phyloP scores from a whole-genome alignment of 2,329 filamentous ascomycete species.

The Rhynchosporium graminicola region DNA sequence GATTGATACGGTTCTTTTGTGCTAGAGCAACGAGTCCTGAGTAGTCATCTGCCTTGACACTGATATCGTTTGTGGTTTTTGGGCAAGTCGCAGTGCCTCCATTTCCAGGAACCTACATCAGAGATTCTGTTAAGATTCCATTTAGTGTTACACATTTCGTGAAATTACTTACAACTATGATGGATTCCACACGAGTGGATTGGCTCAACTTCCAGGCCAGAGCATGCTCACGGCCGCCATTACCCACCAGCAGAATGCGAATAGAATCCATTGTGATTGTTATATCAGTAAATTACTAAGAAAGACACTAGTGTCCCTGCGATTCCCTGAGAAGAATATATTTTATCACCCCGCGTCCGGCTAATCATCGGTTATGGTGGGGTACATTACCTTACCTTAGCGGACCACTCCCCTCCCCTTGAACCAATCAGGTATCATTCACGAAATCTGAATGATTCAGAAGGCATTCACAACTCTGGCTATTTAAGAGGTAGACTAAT shows the following conservation, averaged over 20 bases:
- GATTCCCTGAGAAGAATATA: neutral
- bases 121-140: neutral
- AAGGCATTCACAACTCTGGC: no score
- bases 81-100: slow-evolving; percentile 74
- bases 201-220: slow-evolving; percentile 92
- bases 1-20: slow-evolving; percentile 69
- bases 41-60: slow-evolving; percentile 73
- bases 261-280: slow-evolving; percentile 28
- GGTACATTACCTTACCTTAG: no score
- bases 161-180: slow-evolving; percentile 54
- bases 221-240: slow-evolving; percentile 91
- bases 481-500: no score
- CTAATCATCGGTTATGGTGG: no score
- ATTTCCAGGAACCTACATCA: slow-evolving; percentile 74
- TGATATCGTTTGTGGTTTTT: slow-evolving; percentile 70
- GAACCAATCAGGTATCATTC: no score
- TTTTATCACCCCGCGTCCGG: no score
- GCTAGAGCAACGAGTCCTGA: slow-evolving; percentile 73
- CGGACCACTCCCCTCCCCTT: no score
- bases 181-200: slow-evolving; percentile 74
- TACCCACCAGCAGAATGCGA: slow-evolving; percentile 83
- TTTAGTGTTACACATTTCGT: neutral
- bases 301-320: neutral
- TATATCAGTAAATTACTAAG: no score
- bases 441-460: no score